A percentile compares a stretch with the other conserved stretches of the same genome.
Conservation (phyloP, 2,329 filamentous ascomycete genomes). For the Cladorrhinum sp. region DNA sequence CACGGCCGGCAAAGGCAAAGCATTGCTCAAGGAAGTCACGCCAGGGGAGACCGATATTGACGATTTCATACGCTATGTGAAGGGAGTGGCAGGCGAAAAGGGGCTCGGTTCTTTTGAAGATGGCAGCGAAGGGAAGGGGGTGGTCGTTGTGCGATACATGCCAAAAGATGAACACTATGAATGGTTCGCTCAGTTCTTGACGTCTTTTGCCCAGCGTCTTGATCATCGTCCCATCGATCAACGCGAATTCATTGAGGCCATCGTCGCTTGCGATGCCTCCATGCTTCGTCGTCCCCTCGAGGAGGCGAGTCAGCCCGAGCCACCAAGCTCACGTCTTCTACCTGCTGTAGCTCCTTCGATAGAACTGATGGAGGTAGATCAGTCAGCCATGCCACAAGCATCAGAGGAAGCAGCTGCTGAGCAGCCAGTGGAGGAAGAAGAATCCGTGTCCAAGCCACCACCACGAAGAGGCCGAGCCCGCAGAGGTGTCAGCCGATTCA, state of each 20-base stretch:
- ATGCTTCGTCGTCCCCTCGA: slow-evolving; percentile 68
- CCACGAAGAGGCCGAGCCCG: slow-evolving; percentile 24
- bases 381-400: slow-evolving; percentile 6
- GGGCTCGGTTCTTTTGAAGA: slow-evolving; percentile 62
- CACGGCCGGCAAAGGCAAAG: slow-evolving; percentile 78
- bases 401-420: slow-evolving; percentile 13
- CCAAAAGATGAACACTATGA: slow-evolving; percentile 53
- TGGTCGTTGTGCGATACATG: slow-evolving; percentile 74
- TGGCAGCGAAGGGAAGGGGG: slow-evolving; percentile 63
- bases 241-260: slow-evolving; percentile 87
- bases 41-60: slow-evolving; percentile 64
- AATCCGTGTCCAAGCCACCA: slow-evolving; percentile 19
- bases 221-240: slow-evolving; percentile 84
- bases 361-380: slow-evolving; percentile 30
- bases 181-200: slow-evolving; percentile 71
- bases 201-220: slow-evolving; percentile 65
- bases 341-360: not conserved
- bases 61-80: slow-evolving; percentile 77
- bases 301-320: slow-evolving; percentile 38
- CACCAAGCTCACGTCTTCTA: slow-evolving; percentile 17
- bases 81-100: slow-evolving; percentile 70
- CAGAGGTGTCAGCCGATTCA: slow-evolving; percentile 58
- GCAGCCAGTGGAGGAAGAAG: slow-evolving; percentile 26
- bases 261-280: slow-evolving; percentile 74
- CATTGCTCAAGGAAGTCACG: slow-evolving; percentile 61